Base-by-base conservation (phyloP, 2,329 filamentous ascomycete genomes). In the Dendryphion nanum region DNA sequence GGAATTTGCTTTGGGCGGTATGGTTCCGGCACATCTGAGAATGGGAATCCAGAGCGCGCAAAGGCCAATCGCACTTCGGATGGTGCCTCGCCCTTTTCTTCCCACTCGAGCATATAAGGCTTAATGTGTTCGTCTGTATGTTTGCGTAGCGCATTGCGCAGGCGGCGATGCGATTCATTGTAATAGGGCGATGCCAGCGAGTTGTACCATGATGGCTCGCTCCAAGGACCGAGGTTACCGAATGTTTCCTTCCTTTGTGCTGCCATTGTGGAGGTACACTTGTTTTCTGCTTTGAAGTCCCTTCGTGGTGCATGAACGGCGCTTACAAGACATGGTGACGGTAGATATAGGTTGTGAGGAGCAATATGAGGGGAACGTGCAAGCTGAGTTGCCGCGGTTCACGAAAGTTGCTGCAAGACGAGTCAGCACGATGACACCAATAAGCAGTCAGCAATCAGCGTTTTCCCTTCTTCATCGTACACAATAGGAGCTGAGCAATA, bases 31-130 rank as follows among this genome's bases (percentile, higher is more conserved):
- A 74, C 66, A 30, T 73, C 71, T 2, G 60, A 58, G 44, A 72
- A 72, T 1, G 64, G 52, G 39, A 68, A 68, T 12, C 71, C 70
- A 6, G 69, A 66, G 5, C 55, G 50, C 3, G 65, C 67, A 60
- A 64, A 71, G 39, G 59, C 56, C 20, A 62, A 41, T 7, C 56
- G 51, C 13, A 49, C 76, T 37, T 74, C 58, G 2, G 75, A 74
- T 2, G 74, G 74, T 3, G 70, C 72, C 55, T 63, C 64, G 29
- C 71, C 71, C 16, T 60, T 57, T 37, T 65, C 69, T 46, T 86
- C 83, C 82, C 82, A 86, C 26, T 83, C 78, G 20, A 81, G 71
- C 4, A 76, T 75, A 45, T 75, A 69, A 0, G 80, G 81, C 2
- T 76, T 64, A 30, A 85, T 69, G 24, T 81, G 64, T 2, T 72